A percentile compares a stretch with the other conserved stretches of the same genome.
Conservation (phyloP, 1,284 basidiomycete species). For the Microbotryum silenes-acaulis region DNA sequence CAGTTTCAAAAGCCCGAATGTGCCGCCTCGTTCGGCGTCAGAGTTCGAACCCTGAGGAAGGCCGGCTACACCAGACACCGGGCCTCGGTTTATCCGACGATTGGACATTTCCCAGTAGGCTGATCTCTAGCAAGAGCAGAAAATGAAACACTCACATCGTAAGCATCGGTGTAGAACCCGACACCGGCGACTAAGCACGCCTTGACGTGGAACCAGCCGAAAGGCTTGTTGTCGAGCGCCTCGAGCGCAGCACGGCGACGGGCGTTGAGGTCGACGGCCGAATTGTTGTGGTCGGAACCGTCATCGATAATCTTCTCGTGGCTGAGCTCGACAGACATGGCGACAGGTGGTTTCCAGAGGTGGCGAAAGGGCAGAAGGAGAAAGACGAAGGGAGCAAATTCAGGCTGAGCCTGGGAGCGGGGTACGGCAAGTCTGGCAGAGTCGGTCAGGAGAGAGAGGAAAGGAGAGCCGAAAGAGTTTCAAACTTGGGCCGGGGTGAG, state of each 20-base stretch:
- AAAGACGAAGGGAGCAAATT: background rate
- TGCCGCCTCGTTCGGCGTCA: too few species aligned
- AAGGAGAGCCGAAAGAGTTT: background rate
- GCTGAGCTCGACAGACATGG: background rate
- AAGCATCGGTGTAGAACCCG: conserved; percentile 77
- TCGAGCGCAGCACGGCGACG: conserved; percentile 60
- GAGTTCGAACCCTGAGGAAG: too few species aligned
- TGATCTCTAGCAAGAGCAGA: background rate
- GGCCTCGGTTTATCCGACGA: too few species aligned
- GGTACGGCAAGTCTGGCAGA: background rate
- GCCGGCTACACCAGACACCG: too few species aligned
- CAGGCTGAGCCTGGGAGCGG: background rate
- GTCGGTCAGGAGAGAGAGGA: background rate
- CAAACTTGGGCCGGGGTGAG: too few species aligned
- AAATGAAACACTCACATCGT: conserved; percentile 40
- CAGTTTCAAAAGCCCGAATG: too few species aligned
- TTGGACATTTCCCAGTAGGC: background rate
- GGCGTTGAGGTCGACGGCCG: conserved; percentile 38
- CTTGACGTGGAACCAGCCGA: conserved; percentile 55
- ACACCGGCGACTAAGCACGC: conserved; percentile 65
- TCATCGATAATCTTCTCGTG: background rate
- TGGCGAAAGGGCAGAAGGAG: background rate
- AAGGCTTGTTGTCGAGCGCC: conserved; percentile 66
- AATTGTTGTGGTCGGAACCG: background rate
- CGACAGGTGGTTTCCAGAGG: background rate